phyloP scores from a whole-genome alignment of 2,329 filamentous ascomycete species.

The Colletotrichum sp. region DNA sequence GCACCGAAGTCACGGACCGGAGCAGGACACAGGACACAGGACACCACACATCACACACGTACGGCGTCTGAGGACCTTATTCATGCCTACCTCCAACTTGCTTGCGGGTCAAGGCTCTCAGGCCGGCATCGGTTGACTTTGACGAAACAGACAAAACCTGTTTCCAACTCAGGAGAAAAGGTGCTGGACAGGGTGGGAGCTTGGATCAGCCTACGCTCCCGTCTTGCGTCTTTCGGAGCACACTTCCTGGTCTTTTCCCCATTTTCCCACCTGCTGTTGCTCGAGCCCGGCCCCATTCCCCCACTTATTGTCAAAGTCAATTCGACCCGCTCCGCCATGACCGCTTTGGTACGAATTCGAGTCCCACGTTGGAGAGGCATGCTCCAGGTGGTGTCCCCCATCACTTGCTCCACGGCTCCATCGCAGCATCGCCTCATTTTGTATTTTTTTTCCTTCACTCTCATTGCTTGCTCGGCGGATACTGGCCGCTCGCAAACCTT shows the following conservation, averaged over 20 bases:
- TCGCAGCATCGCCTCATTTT: background rate
- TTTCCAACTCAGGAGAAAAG: background rate
- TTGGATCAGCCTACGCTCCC: background rate
- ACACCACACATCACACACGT: background rate
- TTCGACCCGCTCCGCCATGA: slow-evolving; percentile 1
- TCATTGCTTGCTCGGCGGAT: background rate
- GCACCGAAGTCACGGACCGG: slow-evolving; percentile 12
- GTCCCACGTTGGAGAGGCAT: background rate
- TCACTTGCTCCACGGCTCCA: background rate
- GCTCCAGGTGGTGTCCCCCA: background rate
- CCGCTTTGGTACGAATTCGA: background rate
- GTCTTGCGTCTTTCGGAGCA: background rate
- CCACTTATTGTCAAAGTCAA: slow-evolving; percentile 5
- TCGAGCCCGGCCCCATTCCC: background rate
- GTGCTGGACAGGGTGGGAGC: background rate
- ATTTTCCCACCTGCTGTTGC: background rate
- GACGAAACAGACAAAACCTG: background rate
- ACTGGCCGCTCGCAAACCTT: background rate
- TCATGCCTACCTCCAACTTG: background rate
- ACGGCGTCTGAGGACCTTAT: background rate
- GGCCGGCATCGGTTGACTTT: background rate
- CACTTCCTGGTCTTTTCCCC: background rate
- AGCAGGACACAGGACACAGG: background rate
- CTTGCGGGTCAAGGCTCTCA: background rate
- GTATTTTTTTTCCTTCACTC: background rate